Evolutionary conservation across 129 eudicot species (phyloP).

Genomic region (Pulicaria dysenterica): DNA sequence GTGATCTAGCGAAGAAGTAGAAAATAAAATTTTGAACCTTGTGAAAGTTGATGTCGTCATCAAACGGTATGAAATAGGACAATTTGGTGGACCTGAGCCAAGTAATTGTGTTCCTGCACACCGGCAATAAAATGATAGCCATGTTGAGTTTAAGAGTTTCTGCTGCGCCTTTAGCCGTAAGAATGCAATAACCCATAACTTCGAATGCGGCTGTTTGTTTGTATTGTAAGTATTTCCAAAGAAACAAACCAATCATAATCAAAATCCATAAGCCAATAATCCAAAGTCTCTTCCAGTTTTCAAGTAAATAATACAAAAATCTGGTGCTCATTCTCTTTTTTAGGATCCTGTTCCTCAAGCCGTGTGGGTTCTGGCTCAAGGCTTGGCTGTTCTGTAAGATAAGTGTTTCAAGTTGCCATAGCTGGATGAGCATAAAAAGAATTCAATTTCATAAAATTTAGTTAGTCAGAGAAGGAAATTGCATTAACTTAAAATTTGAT

Average conservation of each 20-base stretch:
- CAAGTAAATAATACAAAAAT: not conserved
- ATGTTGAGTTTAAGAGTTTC: conserved; percentile 12
- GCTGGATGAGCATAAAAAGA: no score
- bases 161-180: conserved; percentile 3
- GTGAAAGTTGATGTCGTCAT: conserved; percentile 16
- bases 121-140: conserved; percentile 14
- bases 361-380: no score
- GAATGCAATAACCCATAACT: conserved; percentile 15
- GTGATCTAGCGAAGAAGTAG: no score
- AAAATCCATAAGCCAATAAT: not conserved
- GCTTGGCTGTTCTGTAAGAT: no score
- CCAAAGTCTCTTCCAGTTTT: conserved; percentile 20
- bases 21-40: not conserved
- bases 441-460: no score
- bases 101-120: conserved; percentile 18
- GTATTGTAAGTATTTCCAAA: conserved; percentile 10
- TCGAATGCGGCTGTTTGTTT: conserved; percentile 8
- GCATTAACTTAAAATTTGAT: no score
- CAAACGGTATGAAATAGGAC: not conserved
- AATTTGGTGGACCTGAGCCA: conserved; percentile 22
- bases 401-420: no score
- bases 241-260: conserved; percentile 11
- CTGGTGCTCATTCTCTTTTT: no score
- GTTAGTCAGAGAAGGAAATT: no score
- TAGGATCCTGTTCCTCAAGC: no score